phyloP scores from a whole-genome alignment of 2,329 filamentous ascomycete species.

The Ascochyta koolunga region DNA sequence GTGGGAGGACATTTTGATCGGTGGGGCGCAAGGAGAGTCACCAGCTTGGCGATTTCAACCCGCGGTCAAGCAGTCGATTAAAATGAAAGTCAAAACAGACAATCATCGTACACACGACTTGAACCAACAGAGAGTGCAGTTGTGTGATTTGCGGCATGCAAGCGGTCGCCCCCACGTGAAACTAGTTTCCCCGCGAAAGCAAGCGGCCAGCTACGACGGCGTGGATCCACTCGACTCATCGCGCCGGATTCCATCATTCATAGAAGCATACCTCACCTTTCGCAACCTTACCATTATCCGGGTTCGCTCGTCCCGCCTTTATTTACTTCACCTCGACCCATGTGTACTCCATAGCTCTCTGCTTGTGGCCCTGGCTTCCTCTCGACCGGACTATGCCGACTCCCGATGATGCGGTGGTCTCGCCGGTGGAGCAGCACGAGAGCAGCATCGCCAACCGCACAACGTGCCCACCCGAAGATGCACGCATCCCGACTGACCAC shows the following conservation, averaged over 20 bases:
- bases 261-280: conserved; percentile 11
- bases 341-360: conserved; percentile 24
- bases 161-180: conserved; percentile 14
- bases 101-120: background rate
- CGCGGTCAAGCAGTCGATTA: background rate
- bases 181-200: conserved; percentile 5
- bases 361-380: conserved; percentile 37
- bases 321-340: conserved; percentile 17
- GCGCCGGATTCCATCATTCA: conserved; percentile 11
- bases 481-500: conserved; percentile 34
- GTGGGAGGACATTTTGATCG: background rate
- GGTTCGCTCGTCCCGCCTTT: conserved; percentile 12
- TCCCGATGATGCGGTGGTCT: conserved; percentile 51
- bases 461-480: conserved; percentile 58
- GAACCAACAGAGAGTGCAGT: background rate
- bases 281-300: conserved; percentile 6
- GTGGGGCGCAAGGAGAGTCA: background rate
- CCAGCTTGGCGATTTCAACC: background rate
- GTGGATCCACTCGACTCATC: conserved; percentile 13
- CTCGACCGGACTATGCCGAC: conserved; percentile 55
- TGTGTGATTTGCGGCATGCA: conserved; percentile 13
- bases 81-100: background rate
- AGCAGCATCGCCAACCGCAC: conserved; percentile 51
- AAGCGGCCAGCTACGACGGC: background rate
- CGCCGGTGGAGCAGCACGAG: conserved; percentile 44